Conservation (phyloP, 768 basidiomycete genomes). For the Kwoniella shandongensis region DNA sequence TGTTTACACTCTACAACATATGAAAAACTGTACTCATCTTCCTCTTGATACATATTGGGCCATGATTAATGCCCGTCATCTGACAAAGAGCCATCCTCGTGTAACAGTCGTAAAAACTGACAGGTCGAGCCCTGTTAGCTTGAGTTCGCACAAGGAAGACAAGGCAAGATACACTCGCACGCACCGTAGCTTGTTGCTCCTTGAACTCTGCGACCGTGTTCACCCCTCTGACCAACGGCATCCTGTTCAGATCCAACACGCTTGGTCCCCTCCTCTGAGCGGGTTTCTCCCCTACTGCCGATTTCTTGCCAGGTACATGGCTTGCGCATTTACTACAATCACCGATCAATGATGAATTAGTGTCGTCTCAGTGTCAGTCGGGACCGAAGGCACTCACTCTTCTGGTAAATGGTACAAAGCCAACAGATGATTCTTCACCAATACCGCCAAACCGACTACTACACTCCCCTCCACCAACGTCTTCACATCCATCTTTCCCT, state of each 20-base stretch:
- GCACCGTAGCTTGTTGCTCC: conserved; percentile 66
- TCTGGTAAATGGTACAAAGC: conserved; percentile 79
- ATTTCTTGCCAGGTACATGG: conserved; percentile 85
- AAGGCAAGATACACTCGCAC: no score
- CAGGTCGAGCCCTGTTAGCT: no score
- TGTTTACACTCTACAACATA: no score
- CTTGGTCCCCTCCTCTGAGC: conserved; percentile 64
- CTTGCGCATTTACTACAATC: conserved; percentile 79
- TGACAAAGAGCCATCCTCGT: conserved; percentile 25
- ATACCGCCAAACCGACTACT: conserved; percentile 77
- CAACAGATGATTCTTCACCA: conserved; percentile 84
- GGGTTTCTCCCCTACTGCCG: conserved; percentile 78
- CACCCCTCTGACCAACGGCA: conserved; percentile 61
- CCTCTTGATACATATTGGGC: neutral
- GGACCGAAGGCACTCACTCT: conserved; percentile 73
- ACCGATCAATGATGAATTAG: conserved; percentile 13
- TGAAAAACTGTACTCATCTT: neutral
- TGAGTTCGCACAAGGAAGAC: no score
- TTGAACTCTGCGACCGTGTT: conserved; percentile 64
- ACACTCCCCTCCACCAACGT: conserved; percentile 59
- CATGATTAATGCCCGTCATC: conserved; percentile 5
- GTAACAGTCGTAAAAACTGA: conserved; percentile 26
- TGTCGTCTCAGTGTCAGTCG: neutral
- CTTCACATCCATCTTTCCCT: conserved; percentile 17
- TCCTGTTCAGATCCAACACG: conserved; percentile 69